Base-by-base conservation (phyloP, 2,329 filamentous ascomycete genomes). In the Laburnicola sp. region DNA sequence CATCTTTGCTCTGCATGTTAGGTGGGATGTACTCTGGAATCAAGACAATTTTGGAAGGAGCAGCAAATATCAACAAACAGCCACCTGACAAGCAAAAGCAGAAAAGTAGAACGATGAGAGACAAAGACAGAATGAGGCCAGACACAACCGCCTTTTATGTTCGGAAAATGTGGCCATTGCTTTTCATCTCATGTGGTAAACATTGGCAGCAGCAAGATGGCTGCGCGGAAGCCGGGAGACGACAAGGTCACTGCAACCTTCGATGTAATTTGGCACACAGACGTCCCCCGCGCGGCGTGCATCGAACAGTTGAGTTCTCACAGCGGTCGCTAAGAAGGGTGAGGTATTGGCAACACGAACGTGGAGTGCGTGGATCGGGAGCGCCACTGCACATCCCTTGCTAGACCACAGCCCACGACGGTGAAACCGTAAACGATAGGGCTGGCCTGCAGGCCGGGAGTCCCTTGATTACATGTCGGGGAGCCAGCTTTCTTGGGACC, bases 141-240 rank as follows among this genome's bases (percentile, higher is more conserved):
- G 45, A 34, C 27, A 16, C 26, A 30, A 36, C 21, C 25, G 27
- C 46, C 42, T 43, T 56, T 50, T 56, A 53, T 56, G 35, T 51
- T 38, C 22, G 39, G 40, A 50, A 23, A 42, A 36, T 30, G 30
- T 28, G 38, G 39, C 31, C 39, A 45, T 47, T 47, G 45, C 45
- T 47, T 11, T 16, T 31, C 21, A 40, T 35, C 31, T 26, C 38
- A 39, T 48, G 45, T 38, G 48, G 35, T 10, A 37, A 47, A 30
- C 23, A 45, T 35, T 39, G 35, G 32, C 30, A 37, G 48, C 36
- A 46, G 37, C 31, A 37, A 38, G n/a, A 32, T 38, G 28, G 34
- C 27, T 16, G 21, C 50, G 54, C 45, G 54, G 53, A 41, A 54
- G 31, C 25, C 47, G 48, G 50, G 38, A 47, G n/a, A 23, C 37